A percentile compares a stretch with the other conserved stretches of the same genome.
Evolutionary conservation across 2,329 filamentous ascomycete genomes (phyloP).

Genomic region (Dissoconium aciculare): DNA sequence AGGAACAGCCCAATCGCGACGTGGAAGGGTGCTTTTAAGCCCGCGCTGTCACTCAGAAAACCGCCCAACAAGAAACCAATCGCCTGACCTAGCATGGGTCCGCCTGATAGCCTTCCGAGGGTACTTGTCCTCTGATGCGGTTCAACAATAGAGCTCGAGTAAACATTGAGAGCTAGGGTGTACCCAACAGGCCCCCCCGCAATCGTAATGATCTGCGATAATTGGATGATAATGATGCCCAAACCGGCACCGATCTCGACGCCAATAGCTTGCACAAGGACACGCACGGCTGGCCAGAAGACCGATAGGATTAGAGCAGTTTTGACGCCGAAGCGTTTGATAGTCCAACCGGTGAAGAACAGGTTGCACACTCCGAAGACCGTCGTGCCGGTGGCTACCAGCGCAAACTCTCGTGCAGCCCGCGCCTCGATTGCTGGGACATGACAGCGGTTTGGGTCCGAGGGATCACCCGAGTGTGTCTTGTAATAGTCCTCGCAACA

Average conservation of each 20-base stretch:
- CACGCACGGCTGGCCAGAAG: constrained; percentile 48
- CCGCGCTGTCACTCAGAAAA: constrained; percentile 46
- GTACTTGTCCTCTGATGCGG: constrained; percentile 46
- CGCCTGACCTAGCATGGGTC: constrained; percentile 51
- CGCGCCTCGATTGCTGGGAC: constrained; percentile 48
- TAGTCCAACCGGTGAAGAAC: constrained; percentile 51
- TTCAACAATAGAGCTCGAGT: constrained; percentile 49
- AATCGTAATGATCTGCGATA: constrained; percentile 51
- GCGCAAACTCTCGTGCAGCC: constrained; percentile 48
- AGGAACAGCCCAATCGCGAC: constrained; percentile 45
- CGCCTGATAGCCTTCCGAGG: constrained; percentile 51
- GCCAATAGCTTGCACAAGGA: constrained; percentile 49
- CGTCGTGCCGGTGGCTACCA: constrained; percentile 52
- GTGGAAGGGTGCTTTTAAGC: constrained; percentile 50
- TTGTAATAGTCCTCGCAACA: constrained; percentile 56
- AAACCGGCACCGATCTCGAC: constrained; percentile 44
- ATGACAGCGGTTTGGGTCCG: constrained; percentile 39
- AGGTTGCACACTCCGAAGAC: constrained; percentile 53
- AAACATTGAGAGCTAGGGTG: constrained; percentile 52
- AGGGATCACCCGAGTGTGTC: constrained; percentile 37
- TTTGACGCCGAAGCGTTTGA: constrained; percentile 51
- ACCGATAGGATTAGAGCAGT: constrained; percentile 48
- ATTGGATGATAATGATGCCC: constrained; percentile 55
- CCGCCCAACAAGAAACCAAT: constrained; percentile 52
- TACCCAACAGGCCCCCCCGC: constrained; percentile 56